A percentile compares a stretch with the other conserved stretches of the same genome.
phyloP scores from a whole-genome alignment of 495 filamentous ascomycete species.

The Annulohypoxylon nitens region DNA sequence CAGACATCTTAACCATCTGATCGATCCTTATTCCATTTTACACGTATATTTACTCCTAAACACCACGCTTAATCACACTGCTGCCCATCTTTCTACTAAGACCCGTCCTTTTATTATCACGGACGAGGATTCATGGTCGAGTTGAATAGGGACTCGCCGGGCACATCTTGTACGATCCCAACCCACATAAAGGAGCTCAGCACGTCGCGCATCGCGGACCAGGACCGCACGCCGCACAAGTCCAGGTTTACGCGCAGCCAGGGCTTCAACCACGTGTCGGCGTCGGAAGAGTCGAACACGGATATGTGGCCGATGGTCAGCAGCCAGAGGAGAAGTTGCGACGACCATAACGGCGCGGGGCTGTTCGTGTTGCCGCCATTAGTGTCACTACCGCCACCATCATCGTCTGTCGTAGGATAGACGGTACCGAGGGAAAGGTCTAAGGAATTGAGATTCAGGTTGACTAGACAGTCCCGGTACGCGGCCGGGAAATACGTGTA shows the following conservation, averaged over 20 bases:
- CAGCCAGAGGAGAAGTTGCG: constrained; percentile 53
- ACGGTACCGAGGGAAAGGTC: not conserved
- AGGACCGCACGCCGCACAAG: constrained; percentile 40
- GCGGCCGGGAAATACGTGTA: constrained; percentile 43
- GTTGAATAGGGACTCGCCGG: constrained; percentile 44
- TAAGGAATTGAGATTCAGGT: constrained; percentile 5
- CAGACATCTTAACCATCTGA: too few species aligned
- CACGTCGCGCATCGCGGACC: constrained; percentile 47
- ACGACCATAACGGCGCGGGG: not conserved
- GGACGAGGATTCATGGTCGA: not conserved
- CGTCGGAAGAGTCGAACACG: constrained; percentile 45
- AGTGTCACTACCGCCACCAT: not conserved
- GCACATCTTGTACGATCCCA: constrained; percentile 50
- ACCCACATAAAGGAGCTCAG: constrained; percentile 55
- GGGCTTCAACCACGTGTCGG: constrained; percentile 49
- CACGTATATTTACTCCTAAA: not conserved
- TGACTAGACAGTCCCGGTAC: constrained; percentile 28
- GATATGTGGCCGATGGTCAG: constrained; percentile 54
- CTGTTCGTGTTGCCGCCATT: not conserved
- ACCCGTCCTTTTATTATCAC: not conserved
- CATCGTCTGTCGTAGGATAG: too few species aligned
- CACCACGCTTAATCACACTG: not conserved
- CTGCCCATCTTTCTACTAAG: not conserved
- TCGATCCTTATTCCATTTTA: not conserved
- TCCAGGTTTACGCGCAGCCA: constrained; percentile 43